These are phyloP conservation scores for Heterobasidion parviporum DNA, from an alignment of 1,284 basidiomycete species.

Conservation along the genomic window DNA sequence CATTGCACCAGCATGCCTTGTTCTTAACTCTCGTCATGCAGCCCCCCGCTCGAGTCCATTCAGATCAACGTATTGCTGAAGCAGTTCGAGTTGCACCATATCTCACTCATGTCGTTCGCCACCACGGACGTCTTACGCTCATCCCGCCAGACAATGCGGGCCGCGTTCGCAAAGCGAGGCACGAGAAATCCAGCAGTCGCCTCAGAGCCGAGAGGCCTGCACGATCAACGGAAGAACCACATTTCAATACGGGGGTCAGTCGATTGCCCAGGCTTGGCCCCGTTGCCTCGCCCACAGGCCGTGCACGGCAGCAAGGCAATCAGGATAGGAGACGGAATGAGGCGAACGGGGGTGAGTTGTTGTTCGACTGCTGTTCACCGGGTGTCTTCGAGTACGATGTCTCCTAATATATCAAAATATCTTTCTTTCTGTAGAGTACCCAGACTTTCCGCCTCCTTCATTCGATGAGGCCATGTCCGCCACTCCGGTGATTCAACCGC, in stretches of 20 bases:
- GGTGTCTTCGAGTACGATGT: neutral
- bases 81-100: constrained; percentile 48
- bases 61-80: constrained; percentile 25
- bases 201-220: constrained; percentile 13
- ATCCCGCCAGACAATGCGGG: constrained; percentile 45
- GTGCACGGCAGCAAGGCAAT: constrained; percentile 10
- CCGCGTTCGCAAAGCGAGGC: constrained; percentile 39
- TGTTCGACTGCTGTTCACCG: neutral
- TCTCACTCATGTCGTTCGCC: constrained; percentile 45
- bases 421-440: constrained; percentile 18
- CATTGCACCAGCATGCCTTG: constrained; percentile 1
- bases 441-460: constrained; percentile 50
- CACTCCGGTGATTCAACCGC: constrained; percentile 10
- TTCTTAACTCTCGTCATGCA: neutral
- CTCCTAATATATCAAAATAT: neutral
- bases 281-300: constrained; percentile 17
- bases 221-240: constrained; percentile 20
- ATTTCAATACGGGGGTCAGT: constrained; percentile 25
- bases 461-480: constrained; percentile 44
- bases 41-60: neutral
- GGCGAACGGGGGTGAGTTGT: constrained; percentile 13
- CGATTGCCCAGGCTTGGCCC: constrained; percentile 19
- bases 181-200: constrained; percentile 10
- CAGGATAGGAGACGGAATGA: constrained; percentile 9
- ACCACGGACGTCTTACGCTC: constrained; percentile 43